Evolutionary conservation across 2,329 filamentous ascomycete genomes (phyloP), one percentile per base, ranked within the genome.

Genomic region (Arthrobotrys conoides): DNA sequence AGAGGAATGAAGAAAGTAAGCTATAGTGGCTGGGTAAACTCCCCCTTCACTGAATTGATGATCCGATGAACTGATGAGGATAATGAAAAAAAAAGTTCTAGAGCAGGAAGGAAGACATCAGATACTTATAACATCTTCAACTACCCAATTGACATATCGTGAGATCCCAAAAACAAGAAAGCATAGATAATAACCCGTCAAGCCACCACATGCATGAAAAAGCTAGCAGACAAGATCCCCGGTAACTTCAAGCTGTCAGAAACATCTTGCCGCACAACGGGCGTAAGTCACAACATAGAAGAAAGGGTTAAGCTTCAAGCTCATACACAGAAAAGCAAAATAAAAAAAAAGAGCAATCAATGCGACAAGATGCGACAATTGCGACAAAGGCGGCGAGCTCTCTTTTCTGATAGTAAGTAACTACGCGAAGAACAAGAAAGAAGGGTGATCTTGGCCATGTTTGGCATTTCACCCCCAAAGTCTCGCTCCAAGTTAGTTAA

Each of bases 31-130:
- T 8, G 9, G 41, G 49, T 30, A 30, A 20, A 36, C 8, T n/a
- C n/a, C 48, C 38, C 57, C 24, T 44, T 48, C 41, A 44, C 18
- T 55, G 57, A 59, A 51, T 36, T 20, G 3, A n/a, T 57, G 49
- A 68, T 41, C 57, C 57, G 57, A 61, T 61, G 57, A 5, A 44
- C 38, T 57, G 46, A 55, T 68, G 65, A 55, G 38, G 48, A 51
- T 51, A 14, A 9, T 49, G 14, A 22, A 68, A 68, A 41, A 27
- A 44, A 66, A 51, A 30, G 33, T 65, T 65, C 61, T 48, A 65
- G 41, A 65, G 61, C 61, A 49, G 46, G 46, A 65, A 48, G 61
- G 46, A 57, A 68, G n/a, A 10, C 48, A 8, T 10, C 22, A 10
- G n/a, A 61, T 61, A 61, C 36, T 41, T 61, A 61, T 61, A 61